These are phyloP conservation scores for Colletotrichum neosansevieriae DNA, from an alignment of 2,329 filamentous ascomycete species.

Conservation along the genomic window DNA sequence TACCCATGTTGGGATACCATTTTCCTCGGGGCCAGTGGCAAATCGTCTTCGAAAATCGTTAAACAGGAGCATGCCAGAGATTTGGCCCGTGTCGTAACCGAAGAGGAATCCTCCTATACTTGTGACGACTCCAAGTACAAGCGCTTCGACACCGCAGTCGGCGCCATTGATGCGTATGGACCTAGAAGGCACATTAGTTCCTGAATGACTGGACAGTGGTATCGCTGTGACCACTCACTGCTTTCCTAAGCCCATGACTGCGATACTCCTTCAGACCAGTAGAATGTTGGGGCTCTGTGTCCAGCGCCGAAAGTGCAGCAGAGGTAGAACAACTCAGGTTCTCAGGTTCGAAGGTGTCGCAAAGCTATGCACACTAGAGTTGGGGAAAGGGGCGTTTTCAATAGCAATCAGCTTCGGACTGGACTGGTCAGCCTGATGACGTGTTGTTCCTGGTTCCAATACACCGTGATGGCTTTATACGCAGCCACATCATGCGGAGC, in stretches of 20 bases:
- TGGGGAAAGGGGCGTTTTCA: neutral
- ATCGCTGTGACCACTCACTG: conserved; percentile 20
- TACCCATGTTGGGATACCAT: conserved; percentile 54
- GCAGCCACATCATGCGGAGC: conserved; percentile 17
- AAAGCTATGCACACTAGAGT: neutral
- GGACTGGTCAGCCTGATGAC: neutral
- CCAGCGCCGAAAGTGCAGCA: neutral
- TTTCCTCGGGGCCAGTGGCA: conserved; percentile 52
- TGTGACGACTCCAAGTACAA: conserved; percentile 63
- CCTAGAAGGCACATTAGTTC: conserved; percentile 42
- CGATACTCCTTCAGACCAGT: neutral
- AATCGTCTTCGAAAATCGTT: conserved; percentile 69
- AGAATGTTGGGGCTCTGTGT: neutral
- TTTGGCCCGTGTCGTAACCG: conserved; percentile 73
- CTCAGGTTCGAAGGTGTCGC: neutral
- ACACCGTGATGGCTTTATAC: conserved; percentile 36
- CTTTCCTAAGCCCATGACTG: conserved; percentile 35
- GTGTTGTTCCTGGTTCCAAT: neutral
- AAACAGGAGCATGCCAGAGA: conserved; percentile 64
- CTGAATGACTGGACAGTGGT: too few species aligned
- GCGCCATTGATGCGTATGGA: conserved; percentile 58
- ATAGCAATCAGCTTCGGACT: neutral
- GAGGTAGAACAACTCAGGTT: neutral
- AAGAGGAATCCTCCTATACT: conserved; percentile 73
- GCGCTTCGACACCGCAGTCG: conserved; percentile 54